Base-by-base conservation (phyloP, 768 basidiomycete species). In the Candolleomyces eurysporus region DNA sequence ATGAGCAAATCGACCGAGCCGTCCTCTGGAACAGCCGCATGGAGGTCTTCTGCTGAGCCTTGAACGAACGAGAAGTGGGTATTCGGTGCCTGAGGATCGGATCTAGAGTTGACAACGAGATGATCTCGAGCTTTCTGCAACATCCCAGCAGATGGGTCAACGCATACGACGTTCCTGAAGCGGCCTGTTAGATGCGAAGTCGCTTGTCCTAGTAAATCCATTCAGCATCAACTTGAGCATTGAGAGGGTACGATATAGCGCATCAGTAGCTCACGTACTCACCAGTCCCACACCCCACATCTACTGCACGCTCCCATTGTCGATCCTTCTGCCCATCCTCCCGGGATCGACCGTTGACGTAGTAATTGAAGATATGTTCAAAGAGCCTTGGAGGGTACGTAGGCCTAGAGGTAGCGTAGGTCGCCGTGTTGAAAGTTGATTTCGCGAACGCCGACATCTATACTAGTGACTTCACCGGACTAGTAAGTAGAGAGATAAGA, bases 261-360 rank as follows among this genome's bases (percentile, higher is more conserved):
- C 5, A 48, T 42, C 22, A 13, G 13, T 59, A 26, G 60, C 26
- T 26, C 26, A 26, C 26, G 26, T 26, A 65, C 71, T 11, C 60
- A 90, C 92, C 90, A n/a, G 92, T 91, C 30, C 93, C 92, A 72
- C 92, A 94, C 4, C 93, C 92, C 2, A 93, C 70, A 66, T 95
- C 92, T 0, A 92, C 78, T 0, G 89, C 90, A 17, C 73, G 76
- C 14, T 84, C 78, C 81, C 84, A 90, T 57, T 71, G 63, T 36
- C 8, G 36, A 7, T 36, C 36, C 36, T 36, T 36, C 36, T 3
- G 8, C 36, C 11, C 36, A 36, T 36, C 11, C 36, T 36, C 8
- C 6, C 11, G 36, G 11, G 36, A 11, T 36, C 11, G 36, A 36
- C 36, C 36, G 36, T 13, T 65, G 64, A 66, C 93, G 91, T 22